Evolutionary conservation across 73 alveolate genomes (phyloP), one percentile per base, ranked within the genome.

Genomic region (Paramecium octaurelia): DNA sequence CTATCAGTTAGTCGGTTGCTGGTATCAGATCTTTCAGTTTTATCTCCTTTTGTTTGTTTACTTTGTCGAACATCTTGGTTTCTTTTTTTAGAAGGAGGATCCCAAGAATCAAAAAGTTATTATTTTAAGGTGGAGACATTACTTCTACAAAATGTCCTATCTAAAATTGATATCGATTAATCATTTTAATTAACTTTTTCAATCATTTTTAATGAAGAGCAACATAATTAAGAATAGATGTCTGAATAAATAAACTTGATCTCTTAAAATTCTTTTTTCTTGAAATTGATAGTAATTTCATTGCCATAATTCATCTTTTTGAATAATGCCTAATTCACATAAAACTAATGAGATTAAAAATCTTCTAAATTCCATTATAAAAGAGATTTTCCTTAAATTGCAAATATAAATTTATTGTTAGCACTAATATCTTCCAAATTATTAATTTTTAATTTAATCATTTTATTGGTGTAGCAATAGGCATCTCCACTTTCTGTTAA

Each of bases 61-160:
- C 46, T 68, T 27, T 68, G 29, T 68, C 84, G 14, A 12, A 68
- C 6, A 1, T 27, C 46, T 68, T 68, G 2, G 8, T 34, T 68
- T n/a, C 84, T 68, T 68, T 68, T 68, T 68, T 68, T 31, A 18
- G 34, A 1, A 18, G 69, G 69, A 3, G 84, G 84, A 31, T 68
- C 84, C 84, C 84, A 68, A 11, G 24, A 27, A 31, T 68, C 84
- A 68, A 68, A 68, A 8, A 68, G 11, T 68, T 68, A 68, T 34
- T 68, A 68, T 68, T 68, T 68, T 31, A 68, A 14, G 0, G 16
- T 31, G 11, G 84, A 31, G 5, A 68, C 84, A 68, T 8, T 68
- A 8, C 84, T 68, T 34, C 50, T 68, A 68, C 84, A 68, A 68
- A 68, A 68, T 68, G 84, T 68, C 11, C 84, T 68, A 16, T 68